A percentile compares a stretch with the other conserved stretches of the same genome.
These are phyloP conservation scores for Dentipellis sp. DNA, from an alignment of 768 basidiomycete genomes.

Conservation along the genomic window DNA sequence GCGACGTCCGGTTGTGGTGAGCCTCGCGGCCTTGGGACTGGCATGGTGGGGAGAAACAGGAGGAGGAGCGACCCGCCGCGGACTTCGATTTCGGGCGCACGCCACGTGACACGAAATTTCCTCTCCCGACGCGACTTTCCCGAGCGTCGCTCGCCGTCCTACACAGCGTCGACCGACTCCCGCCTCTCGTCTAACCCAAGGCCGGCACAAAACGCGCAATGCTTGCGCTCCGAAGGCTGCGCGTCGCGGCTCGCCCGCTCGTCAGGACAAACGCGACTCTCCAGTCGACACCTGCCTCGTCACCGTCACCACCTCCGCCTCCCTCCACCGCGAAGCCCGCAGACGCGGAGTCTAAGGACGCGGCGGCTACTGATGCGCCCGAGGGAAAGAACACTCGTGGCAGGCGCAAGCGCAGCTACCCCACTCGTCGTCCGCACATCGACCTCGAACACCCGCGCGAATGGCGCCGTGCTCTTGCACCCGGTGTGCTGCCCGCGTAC, in stretches of 20 bases:
- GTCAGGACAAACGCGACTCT: constrained; percentile 10
- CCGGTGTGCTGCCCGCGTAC: constrained; percentile 66
- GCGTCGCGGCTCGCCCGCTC: constrained; percentile 1
- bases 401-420: constrained; percentile 9
- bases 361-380: not conserved
- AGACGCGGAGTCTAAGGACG: not conserved
- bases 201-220: not conserved
- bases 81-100: constrained; percentile 1
- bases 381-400: constrained; percentile 1
- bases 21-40: constrained; percentile 14
- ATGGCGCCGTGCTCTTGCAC: constrained; percentile 57
- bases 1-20: constrained; percentile 5
- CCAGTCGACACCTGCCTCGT: not conserved
- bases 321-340: not conserved
- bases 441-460: constrained; percentile 40
- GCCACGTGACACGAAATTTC: constrained; percentile 1
- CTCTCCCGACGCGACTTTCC: not conserved
- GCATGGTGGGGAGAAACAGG: not conserved
- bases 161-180: not conserved
- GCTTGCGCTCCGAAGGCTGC: constrained; percentile 9
- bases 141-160: not conserved
- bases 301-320: not conserved
- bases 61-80: not conserved
- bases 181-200: not conserved
- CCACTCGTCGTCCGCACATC: constrained; percentile 40